Evolutionary conservation across 73 alveolate genomes (phyloP), one percentile per base, ranked within the genome.

Genomic region (Tetrahymena elliotti): DNA sequence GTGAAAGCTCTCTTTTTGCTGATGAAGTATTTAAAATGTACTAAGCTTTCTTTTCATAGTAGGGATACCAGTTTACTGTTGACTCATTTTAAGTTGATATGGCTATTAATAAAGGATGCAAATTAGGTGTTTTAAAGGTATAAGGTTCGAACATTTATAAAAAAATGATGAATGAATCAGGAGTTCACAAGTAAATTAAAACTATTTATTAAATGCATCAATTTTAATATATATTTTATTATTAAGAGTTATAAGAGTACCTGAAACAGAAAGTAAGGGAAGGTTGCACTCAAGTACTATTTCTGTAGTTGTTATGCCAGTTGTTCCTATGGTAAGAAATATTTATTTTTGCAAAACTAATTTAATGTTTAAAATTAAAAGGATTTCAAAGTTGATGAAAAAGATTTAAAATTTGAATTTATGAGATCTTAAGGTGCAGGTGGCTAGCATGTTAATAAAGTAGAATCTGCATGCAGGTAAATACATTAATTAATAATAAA

Each of bases 381-480:
- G 83, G 98, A 95, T 41, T 97, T 97, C 94, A 41, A 68, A 33
- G 88, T 97, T n/a, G 97, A 97, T 93, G 98, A 97, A 52, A 98
- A 96, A 38, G 99, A 98, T 94, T 33, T 97, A 27, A 97, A 93
- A 83, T 95, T 96, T 53, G 99, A 98, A 52, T 97, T 97, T 18
- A 94, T 95, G 97, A 97, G 98, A 93, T 97, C 99, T 1, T 34
- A 97, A 31, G 99, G 99, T 22, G 98, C 99, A 40, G 99, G 99
- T 41, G 99, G 99, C 12, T 93, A 98, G 95, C 99, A 97, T 96
- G 99, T 98, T n/a, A 98, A 98, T 95, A 98, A 94, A 38, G 97
- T 98, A 36, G 99, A 98, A 84, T 96, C 98, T 33, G 99, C 99
- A 35, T 93, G 96, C 84, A 95, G 88, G 88, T 68, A 68, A 24